Evolutionary conservation across 2,329 filamentous ascomycete genomes (phyloP).

Genomic region (Penicillium sp.): DNA sequence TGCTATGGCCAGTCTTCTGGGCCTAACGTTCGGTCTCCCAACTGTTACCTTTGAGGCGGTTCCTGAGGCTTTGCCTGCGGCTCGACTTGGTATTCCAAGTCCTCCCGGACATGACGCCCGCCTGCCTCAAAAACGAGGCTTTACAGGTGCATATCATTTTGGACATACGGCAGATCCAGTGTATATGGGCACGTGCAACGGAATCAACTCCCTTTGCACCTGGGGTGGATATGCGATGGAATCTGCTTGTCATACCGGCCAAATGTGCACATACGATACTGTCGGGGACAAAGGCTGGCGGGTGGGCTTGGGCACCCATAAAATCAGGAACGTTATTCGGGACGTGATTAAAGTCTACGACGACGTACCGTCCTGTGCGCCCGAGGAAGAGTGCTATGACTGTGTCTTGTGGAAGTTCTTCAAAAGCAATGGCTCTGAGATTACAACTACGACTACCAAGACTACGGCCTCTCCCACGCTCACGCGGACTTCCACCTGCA

Average conservation of each 20-base stretch:
- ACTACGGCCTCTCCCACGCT: slow-evolving; percentile 55
- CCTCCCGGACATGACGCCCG: slow-evolving; percentile 72
- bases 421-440: slow-evolving; percentile 80
- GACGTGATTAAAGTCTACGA: slow-evolving; percentile 84
- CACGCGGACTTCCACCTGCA: slow-evolving; percentile 76
- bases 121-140: slow-evolving; percentile 62
- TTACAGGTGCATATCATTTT: slow-evolving; percentile 81
- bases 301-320: slow-evolving; percentile 83
- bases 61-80: slow-evolving; percentile 80
- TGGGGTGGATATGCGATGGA: slow-evolving; percentile 92
- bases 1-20: slow-evolving; percentile 78
- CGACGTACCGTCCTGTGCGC: slow-evolving; percentile 66
- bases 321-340: slow-evolving; percentile 79
- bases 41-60: slow-evolving; percentile 91
- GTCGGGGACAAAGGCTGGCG: slow-evolving; percentile 89
- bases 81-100: slow-evolving; percentile 74
- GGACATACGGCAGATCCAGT: slow-evolving; percentile 94
- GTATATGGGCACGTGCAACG: slow-evolving; percentile 89
- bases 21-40: slow-evolving; percentile 83
- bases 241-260: slow-evolving; percentile 82
- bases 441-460: slow-evolving; percentile 57
- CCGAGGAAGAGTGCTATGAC: slow-evolving; percentile 76
- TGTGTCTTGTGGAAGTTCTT: slow-evolving; percentile 94
- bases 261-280: slow-evolving; percentile 85
- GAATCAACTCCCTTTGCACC: slow-evolving; percentile 80